Evolutionary conservation across 2,329 filamentous ascomycete genomes (phyloP).

Genomic region (Neoscytalidium dimidiatum): DNA sequence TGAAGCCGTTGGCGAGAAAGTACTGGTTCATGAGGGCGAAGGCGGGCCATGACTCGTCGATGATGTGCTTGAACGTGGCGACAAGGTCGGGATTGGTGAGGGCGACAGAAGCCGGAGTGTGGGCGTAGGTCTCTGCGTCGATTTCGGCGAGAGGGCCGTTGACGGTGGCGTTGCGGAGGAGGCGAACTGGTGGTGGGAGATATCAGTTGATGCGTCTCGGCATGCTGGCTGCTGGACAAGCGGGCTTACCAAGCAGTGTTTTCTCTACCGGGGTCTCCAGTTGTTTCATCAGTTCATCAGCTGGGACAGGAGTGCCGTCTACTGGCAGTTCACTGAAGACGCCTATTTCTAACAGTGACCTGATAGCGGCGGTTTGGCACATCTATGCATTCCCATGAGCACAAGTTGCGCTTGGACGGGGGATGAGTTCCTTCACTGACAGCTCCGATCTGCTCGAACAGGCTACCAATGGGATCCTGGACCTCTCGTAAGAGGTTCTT

Average conservation of each 20-base stretch:
- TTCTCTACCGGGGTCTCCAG: neutral
- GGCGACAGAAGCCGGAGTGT: slow-evolving; percentile 4
- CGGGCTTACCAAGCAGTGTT: neutral
- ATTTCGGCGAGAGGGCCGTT: slow-evolving; percentile 8
- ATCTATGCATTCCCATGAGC: neutral
- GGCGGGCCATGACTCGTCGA: neutral
- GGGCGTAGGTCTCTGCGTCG: slow-evolving; percentile 13
- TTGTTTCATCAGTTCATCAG: neutral
- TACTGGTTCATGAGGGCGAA: neutral
- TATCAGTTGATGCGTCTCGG: neutral
- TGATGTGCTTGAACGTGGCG: slow-evolving; percentile 11
- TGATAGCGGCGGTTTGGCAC: slow-evolving; percentile 3
- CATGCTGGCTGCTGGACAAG: neutral
- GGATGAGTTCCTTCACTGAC: neutral
- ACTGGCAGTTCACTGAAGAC: slow-evolving; percentile 10
- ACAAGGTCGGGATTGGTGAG: slow-evolving; percentile 10
- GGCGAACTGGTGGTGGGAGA: neutral
- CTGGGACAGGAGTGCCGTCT: slow-evolving; percentile 14
- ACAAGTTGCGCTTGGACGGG: neutral
- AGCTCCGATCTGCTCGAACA: slow-evolving; percentile 1
- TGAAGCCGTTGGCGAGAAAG: slow-evolving; percentile 13
- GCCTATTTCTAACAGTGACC: slow-evolving; percentile 13
- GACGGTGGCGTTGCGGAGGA: slow-evolving; percentile 5
- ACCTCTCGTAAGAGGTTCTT: slow-evolving; percentile 3
- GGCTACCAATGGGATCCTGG: slow-evolving; percentile 7